Conservation (phyloP, 2,329 filamentous ascomycete species). For the Pseudomassariella vexata region DNA sequence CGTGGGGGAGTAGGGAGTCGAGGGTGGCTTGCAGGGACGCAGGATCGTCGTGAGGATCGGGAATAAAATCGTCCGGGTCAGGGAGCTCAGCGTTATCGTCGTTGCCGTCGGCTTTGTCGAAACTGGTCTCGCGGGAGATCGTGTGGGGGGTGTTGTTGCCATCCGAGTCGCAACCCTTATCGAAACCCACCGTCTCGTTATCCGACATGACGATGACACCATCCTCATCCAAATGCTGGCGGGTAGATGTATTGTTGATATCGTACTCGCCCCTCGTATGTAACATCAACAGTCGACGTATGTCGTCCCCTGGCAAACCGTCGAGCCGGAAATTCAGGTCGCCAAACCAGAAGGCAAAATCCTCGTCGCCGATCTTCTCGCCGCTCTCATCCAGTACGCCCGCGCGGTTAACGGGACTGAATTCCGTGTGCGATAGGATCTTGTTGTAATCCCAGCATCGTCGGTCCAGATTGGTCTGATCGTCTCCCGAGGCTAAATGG, state of each 20-base stretch:
- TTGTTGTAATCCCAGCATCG: conserved; percentile 87
- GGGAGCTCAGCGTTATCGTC: conserved; percentile 37
- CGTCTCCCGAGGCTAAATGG: conserved; percentile 82
- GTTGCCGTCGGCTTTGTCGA: conserved; percentile 22
- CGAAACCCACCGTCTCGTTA: conserved; percentile 19
- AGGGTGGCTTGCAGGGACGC: conserved; percentile 84
- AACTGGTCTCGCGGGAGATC: conserved; percentile 25
- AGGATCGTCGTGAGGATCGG: conserved; percentile 71
- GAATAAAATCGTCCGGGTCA: conserved; percentile 59
- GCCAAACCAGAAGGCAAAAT: conserved; percentile 94
- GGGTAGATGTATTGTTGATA: conserved; percentile 34
- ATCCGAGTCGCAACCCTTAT: conserved; percentile 21
- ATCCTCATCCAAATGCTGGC: conserved; percentile 34
- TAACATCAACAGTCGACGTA: conserved; percentile 74
- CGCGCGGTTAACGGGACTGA: conserved; percentile 64
- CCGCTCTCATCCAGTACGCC: conserved; percentile 61
- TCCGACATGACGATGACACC: conserved; percentile 47
- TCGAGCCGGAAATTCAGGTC: conserved; percentile 93
- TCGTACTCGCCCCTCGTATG: conserved; percentile 78
- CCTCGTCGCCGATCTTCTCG: conserved; percentile 77
- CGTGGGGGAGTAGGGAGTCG: conserved; percentile 79
- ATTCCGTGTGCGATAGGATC: conserved; percentile 69
- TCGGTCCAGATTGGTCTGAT: conserved; percentile 70
- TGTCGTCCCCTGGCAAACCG: conserved; percentile 83
- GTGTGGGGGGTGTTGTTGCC: conserved; percentile 24